Percentiles rank a stretch among this genome's conserved stretches.
Evolutionary conservation across 2,329 filamentous ascomycete species (phyloP).

Genomic region (Leptographium flavum): DNA sequence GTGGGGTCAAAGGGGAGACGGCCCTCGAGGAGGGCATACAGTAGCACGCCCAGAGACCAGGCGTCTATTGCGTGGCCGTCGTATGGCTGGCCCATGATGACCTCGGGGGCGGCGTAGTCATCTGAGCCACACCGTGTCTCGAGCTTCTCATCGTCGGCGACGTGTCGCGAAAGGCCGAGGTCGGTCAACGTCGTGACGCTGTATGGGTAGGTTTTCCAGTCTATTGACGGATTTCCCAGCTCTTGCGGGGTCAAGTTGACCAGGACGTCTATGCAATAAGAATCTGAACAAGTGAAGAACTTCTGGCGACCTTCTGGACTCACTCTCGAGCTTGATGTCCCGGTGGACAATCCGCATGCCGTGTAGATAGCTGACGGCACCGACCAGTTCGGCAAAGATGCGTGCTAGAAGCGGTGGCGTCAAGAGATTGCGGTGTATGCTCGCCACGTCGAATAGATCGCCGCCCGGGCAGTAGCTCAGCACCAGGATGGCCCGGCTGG

Average conservation of each 20-base stretch:
- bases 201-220: conserved; percentile 65
- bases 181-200: conserved; percentile 84
- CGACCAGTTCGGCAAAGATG: conserved; percentile 81
- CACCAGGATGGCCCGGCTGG: conserved; percentile 68
- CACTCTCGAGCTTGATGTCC: conserved; percentile 94
- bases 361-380: conserved; percentile 77
- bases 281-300: too few relatives aligned
- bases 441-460: conserved; percentile 87
- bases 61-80: conserved; percentile 85
- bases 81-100: conserved; percentile 89
- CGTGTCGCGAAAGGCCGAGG: conserved; percentile 73
- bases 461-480: conserved; percentile 87
- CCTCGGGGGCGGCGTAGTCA: conserved; percentile 93
- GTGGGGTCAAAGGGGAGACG: conserved; percentile 84
- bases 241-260: conserved; percentile 65
- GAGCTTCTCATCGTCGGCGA: conserved; percentile 76
- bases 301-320: conserved; percentile 18
- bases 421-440: conserved; percentile 52
- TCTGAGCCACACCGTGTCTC: conserved; percentile 90
- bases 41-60: conserved; percentile 85
- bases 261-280: conserved; percentile 57
- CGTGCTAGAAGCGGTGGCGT: conserved; percentile 58
- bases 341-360: conserved; percentile 78
- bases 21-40: conserved; percentile 90
- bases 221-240: conserved; percentile 44